Conservation (phyloP, 495 filamentous ascomycete species). For the Trichoderma orchidacearum region DNA sequence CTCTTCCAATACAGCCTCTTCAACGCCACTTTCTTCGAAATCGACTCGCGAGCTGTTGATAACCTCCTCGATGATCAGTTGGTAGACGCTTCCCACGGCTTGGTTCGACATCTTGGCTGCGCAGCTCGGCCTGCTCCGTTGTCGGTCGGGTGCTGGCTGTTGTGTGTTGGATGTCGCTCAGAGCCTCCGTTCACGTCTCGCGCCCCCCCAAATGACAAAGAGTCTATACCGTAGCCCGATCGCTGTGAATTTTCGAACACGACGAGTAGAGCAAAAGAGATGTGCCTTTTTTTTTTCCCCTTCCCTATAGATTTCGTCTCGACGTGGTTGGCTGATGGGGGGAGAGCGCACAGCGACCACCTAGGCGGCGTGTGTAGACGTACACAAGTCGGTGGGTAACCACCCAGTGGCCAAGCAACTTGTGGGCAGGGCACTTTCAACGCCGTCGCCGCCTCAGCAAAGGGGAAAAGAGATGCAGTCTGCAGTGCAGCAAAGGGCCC, state of each 20-base stretch:
- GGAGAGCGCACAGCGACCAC: neutral
- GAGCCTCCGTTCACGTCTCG: neutral
- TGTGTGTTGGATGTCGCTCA: neutral
- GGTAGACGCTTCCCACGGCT: constrained; percentile 61
- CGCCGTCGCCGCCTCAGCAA: neutral
- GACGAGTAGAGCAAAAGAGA: neutral
- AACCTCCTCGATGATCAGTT: constrained; percentile 83
- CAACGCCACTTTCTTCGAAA: constrained; percentile 93
- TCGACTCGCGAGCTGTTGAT: constrained; percentile 77
- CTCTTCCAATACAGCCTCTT: constrained; percentile 69
- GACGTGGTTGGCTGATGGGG: neutral
- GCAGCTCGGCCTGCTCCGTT: neutral
- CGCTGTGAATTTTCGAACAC: no score
- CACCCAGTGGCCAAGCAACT: neutral
- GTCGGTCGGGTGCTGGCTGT: neutral
- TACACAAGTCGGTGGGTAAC: neutral
- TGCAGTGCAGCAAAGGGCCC: neutral
- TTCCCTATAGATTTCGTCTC: no score
- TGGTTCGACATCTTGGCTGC: constrained; percentile 37
- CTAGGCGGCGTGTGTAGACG: neutral
- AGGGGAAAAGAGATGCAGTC: neutral
- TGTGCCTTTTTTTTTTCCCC: neutral
- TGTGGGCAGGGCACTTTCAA: neutral
- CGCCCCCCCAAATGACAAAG: neutral
- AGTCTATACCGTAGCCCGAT: neutral